phyloP scores from a whole-genome alignment of 129 eudicot species.

The Centaurea solstitialis region DNA sequence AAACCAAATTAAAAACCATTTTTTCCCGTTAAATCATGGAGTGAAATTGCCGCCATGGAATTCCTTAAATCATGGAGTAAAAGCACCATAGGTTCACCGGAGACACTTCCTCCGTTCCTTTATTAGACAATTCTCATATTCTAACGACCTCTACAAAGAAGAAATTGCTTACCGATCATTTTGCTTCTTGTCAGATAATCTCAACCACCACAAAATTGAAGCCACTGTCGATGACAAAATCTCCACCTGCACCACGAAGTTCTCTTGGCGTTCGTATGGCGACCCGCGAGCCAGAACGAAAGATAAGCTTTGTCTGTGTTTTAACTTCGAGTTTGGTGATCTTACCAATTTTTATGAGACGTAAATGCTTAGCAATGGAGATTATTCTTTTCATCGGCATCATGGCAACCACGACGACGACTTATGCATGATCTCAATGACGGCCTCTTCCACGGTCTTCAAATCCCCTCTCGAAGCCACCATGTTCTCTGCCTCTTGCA shows the following conservation, averaged over 20 bases:
- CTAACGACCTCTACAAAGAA: constrained; percentile 64
- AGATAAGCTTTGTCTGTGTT: no score
- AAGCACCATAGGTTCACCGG: constrained; percentile 54
- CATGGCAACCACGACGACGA: no score
- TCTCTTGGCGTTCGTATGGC: constrained; percentile 84
- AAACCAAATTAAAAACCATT: no score
- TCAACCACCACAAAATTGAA: constrained; percentile 47
- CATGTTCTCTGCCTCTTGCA: no score
- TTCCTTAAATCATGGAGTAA: constrained; percentile 83
- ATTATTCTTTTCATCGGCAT: no score
- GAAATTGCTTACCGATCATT: constrained; percentile 62
- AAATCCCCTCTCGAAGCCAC: no score
- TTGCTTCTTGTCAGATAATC: constrained; percentile 62
- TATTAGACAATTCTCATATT: constrained; percentile 64
- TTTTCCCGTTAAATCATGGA: no score
- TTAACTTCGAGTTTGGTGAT: no score
- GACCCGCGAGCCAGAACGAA: background rate
- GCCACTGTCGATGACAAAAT: constrained; percentile 48
- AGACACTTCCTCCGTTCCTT: constrained; percentile 62
- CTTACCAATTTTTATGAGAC: no score
- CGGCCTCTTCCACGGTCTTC: no score
- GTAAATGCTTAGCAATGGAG: no score
- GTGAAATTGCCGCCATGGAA: constrained; percentile 36
- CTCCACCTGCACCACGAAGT: constrained; percentile 73
- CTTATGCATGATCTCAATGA: no score